These are phyloP conservation scores for Talaromyces trachyspermus DNA, from an alignment of 495 filamentous ascomycete genomes.

Conservation along the genomic window DNA sequence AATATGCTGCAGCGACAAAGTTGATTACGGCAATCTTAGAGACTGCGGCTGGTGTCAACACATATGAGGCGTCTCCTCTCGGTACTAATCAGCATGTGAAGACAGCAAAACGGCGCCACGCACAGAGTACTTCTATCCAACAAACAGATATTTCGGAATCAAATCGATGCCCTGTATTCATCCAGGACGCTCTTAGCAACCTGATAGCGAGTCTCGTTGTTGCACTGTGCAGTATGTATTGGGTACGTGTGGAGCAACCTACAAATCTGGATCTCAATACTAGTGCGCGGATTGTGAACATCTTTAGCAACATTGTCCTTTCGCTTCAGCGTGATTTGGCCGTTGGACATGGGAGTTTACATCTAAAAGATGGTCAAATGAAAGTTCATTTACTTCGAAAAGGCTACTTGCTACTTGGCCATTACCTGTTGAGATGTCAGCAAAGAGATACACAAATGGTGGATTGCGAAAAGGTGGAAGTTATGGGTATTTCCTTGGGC, in stretches of 20 bases:
- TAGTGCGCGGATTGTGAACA: slow-evolving; percentile 21
- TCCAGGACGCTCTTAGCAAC: slow-evolving; percentile 38
- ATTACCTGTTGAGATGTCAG: slow-evolving; percentile 28
- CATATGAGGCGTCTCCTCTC: too few relatives aligned
- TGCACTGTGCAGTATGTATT: slow-evolving; percentile 37
- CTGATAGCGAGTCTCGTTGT: slow-evolving; percentile 33
- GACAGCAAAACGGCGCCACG: not conserved
- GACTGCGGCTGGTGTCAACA: not conserved
- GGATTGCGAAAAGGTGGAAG: slow-evolving; percentile 7
- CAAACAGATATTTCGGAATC: not conserved
- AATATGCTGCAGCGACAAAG: slow-evolving; percentile 27
- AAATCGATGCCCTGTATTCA: slow-evolving; percentile 28
- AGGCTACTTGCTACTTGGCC: slow-evolving; percentile 30
- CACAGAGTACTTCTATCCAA: not conserved
- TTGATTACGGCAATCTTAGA: slow-evolving; percentile 31
- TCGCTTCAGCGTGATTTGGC: slow-evolving; percentile 22
- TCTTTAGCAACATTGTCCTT: slow-evolving; percentile 21
- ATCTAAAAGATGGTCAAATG: slow-evolving; percentile 8
- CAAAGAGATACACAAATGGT: slow-evolving; percentile 11
- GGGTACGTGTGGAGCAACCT: slow-evolving; percentile 24
- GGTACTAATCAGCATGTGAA: not conserved
- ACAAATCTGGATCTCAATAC: slow-evolving; percentile 7
- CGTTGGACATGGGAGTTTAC: not conserved
- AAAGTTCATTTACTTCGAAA: slow-evolving; percentile 27
- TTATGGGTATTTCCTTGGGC: slow-evolving; percentile 11